These are phyloP conservation scores for Silene latifolia DNA, from an alignment of 148 eudicot species.

Conservation along the genomic window DNA sequence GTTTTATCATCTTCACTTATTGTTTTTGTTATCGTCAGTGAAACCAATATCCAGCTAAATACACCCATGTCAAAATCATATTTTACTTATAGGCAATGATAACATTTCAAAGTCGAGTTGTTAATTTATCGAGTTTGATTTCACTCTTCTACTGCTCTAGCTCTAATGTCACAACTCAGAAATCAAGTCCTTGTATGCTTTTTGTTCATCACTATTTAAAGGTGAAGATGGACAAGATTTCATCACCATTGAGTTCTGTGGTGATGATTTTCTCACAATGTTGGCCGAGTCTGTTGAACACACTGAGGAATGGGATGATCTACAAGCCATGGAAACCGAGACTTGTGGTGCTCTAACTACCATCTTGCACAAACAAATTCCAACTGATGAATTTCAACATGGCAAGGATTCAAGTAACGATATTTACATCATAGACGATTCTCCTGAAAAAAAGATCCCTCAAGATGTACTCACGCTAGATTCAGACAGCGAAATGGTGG, in stretches of 20 bases:
- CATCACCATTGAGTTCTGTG: constrained; percentile 87
- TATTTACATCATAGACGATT: constrained; percentile 43
- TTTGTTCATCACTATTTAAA: constrained; percentile 19
- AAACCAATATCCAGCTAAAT: too few relatives aligned
- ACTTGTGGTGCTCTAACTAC: constrained; percentile 73
- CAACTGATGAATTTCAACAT: constrained; percentile 26
- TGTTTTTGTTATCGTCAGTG: too few relatives aligned
- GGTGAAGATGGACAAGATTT: constrained; percentile 94
- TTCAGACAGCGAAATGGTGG: constrained; percentile 74
- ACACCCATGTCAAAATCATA: too few relatives aligned
- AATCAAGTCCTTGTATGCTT: too few relatives aligned
- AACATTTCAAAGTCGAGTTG: too few relatives aligned
- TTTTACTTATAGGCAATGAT: too few relatives aligned
- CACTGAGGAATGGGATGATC: constrained; percentile 93
- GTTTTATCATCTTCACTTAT: too few relatives aligned
- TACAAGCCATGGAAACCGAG: constrained; percentile 85
- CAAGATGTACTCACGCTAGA: constrained; percentile 46
- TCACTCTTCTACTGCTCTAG: too few relatives aligned
- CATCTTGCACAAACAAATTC: constrained; percentile 46
- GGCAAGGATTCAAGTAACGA: constrained; percentile 24
- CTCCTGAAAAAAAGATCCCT: constrained; percentile 36
- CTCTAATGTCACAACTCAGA: too few relatives aligned
- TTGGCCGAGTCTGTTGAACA: constrained; percentile 82
- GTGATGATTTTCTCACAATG: constrained; percentile 86
- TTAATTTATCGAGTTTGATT: too few relatives aligned